A percentile compares a stretch with the other conserved stretches of the same genome.
phyloP scores from a whole-genome alignment of 2,329 filamentous ascomycete species.

The Colletotrichum sp. region DNA sequence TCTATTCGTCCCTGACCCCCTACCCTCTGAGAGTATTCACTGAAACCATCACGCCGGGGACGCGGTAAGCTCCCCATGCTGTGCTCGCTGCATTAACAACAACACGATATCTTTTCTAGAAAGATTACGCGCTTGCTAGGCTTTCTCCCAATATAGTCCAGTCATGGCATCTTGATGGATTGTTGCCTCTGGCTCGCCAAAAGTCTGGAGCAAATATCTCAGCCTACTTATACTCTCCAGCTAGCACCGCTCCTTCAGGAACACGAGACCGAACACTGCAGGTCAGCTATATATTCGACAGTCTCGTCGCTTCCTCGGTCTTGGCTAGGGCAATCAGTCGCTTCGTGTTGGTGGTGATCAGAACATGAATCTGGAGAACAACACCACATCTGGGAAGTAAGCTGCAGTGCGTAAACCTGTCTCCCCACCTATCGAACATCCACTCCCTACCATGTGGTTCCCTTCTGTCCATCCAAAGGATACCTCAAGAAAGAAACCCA shows the following conservation, averaged over 20 bases:
- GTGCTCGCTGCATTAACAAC: not conserved
- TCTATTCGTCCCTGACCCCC: not conserved
- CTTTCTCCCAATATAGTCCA: not conserved
- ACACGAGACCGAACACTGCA: not conserved
- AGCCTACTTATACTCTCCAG: not conserved
- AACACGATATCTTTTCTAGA: not conserved
- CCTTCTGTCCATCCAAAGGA: not conserved
- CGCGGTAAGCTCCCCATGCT: not conserved
- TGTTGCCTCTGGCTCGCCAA: not conserved
- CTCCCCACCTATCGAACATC: fast-evolving
- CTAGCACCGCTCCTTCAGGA: not conserved
- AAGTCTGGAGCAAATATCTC: not conserved
- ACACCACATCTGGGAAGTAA: fast-evolving
- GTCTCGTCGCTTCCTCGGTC: fast-evolving
- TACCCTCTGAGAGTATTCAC: not conserved
- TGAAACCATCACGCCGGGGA: fast-evolving
- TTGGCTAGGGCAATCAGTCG: fast-evolving
- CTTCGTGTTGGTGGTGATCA: too few relatives aligned
- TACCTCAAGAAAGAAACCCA: not conserved
- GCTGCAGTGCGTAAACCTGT: too few relatives aligned
- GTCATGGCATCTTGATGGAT: not conserved
- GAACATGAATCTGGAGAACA: not conserved
- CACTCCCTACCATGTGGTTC: fast-evolving
- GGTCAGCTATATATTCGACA: not conserved
- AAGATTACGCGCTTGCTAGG: not conserved